Base-by-base conservation (phyloP, 805 yeast genomes). In the Wickerhamomyces xylosicus region DNA sequence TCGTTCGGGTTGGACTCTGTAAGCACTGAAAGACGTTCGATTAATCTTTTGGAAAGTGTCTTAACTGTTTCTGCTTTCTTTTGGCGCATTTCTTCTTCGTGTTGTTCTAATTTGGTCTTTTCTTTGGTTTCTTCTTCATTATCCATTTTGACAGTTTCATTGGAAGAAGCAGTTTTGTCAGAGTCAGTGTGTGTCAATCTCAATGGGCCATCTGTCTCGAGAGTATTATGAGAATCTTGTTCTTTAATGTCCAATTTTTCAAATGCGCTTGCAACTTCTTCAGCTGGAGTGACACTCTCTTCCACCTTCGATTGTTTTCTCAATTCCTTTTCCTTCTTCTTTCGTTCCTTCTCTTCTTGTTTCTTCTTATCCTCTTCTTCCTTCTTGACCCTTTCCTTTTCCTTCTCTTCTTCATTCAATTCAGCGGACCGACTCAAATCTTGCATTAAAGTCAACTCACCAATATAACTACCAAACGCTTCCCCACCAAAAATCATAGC, bases 401-500 rank as follows among this genome's bases (percentile, higher is more conserved):
- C 61, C 25, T 61, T 62, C 31, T 54, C 47, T 8, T 39, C 46
- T 11, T 50, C 66, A 31, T 67, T 40, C 18, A 72, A 59, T 19
- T 70, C 82, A 4, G 80, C 75, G 5, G 76, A 70, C 48, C 77
- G 71, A 9, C 71, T 57, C 41, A 82, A 50, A 43, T 81, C 83
- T 41, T 76, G 77, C 51, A 84, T 61, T 67, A 82, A 65, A 3
- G 85, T 69, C 45, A 79, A 65, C 48, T 84, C 89, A 5, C 92
- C 94, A 45, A 84, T 78, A 80, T 86, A 84, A 42, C 75, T 83
- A 41, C 72, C 64, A 55, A 84, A 84, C 1, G 79, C 77, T 43
- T 79, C 87, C 39, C 94, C 94, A 41, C 94, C 94, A 58, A 84
- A 92, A 29, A 92, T 84, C 55, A 71, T 69, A 21, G 81, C 72